These are phyloP conservation scores for Clonostachys rhizophaga DNA, from an alignment of 2,329 filamentous ascomycete species.

Conservation along the genomic window DNA sequence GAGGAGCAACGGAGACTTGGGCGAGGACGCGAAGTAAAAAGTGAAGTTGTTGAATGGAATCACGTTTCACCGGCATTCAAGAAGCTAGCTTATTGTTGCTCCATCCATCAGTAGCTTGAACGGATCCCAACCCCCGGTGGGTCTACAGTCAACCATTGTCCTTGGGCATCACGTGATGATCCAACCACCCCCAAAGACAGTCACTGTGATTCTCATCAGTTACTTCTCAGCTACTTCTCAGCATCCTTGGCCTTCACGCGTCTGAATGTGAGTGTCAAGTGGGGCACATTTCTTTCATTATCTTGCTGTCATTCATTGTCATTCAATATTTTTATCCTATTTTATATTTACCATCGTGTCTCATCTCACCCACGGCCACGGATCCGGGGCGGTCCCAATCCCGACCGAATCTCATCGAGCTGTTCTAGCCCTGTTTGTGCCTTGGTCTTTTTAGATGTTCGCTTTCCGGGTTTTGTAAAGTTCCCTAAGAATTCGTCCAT, in stretches of 20 bases:
- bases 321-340: constrained; percentile 1
- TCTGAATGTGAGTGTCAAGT: neutral
- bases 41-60: too few relatives aligned
- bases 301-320: neutral
- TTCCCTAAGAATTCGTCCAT: constrained; percentile 88
- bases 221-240: too few relatives aligned
- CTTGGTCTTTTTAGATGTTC: constrained; percentile 73
- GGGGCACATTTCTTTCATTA: neutral
- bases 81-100: too few relatives aligned
- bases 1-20: neutral
- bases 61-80: too few relatives aligned
- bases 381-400: constrained; percentile 72
- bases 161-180: too few relatives aligned
- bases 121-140: too few relatives aligned
- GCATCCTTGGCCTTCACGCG: neutral
- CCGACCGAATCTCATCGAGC: constrained; percentile 82
- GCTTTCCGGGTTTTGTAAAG: constrained; percentile 68
- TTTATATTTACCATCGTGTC: too few relatives aligned
- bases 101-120: too few relatives aligned
- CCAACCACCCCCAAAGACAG: too few relatives aligned
- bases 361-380: constrained; percentile 10
- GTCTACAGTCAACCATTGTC: too few relatives aligned
- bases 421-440: constrained; percentile 80
- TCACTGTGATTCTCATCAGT: too few relatives aligned
- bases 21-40: neutral